Evolutionary conservation across 2,329 filamentous ascomycete genomes (phyloP).

Genomic region (Aspergillus ochraceus): DNA sequence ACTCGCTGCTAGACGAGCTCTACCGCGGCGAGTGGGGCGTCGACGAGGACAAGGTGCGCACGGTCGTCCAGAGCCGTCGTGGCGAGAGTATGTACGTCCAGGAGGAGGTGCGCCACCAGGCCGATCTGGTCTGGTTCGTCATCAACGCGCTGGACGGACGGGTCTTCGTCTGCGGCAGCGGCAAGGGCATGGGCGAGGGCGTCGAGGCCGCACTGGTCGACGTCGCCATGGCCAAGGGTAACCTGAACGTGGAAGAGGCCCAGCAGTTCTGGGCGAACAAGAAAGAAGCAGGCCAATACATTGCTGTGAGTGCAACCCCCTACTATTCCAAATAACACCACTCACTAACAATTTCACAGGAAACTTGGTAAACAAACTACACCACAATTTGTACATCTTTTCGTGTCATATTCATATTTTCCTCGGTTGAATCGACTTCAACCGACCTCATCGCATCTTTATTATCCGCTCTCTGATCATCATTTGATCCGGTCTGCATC

Average conservation of each 20-base stretch:
- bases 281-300: constrained; percentile 91
- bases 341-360: constrained; percentile 22
- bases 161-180: constrained; percentile 94
- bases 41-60: constrained; percentile 82
- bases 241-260: constrained; percentile 78
- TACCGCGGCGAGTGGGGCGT: constrained; percentile 97
- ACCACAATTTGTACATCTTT: too few species aligned
- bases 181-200: constrained; percentile 95
- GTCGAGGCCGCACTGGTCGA: constrained; percentile 85
- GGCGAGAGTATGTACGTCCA: constrained; percentile 91
- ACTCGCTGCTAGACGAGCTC: constrained; percentile 90
- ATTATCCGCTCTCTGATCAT: neutral
- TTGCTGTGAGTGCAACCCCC: constrained; percentile 61
- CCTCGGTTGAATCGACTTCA: neutral
- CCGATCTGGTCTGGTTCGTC: constrained; percentile 97
- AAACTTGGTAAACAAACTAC: constrained; percentile 33
- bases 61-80: constrained; percentile 72
- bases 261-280: constrained; percentile 87
- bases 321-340: neutral
- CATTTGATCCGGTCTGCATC: too few species aligned
- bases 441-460: too few species aligned
- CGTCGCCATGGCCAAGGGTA: constrained; percentile 90
- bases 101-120: constrained; percentile 87
- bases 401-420: neutral
- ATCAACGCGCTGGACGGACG: constrained; percentile 95